Evolutionary conservation across 1,284 basidiomycete species (phyloP).

Genomic region (Prillingera fragicola): DNA sequence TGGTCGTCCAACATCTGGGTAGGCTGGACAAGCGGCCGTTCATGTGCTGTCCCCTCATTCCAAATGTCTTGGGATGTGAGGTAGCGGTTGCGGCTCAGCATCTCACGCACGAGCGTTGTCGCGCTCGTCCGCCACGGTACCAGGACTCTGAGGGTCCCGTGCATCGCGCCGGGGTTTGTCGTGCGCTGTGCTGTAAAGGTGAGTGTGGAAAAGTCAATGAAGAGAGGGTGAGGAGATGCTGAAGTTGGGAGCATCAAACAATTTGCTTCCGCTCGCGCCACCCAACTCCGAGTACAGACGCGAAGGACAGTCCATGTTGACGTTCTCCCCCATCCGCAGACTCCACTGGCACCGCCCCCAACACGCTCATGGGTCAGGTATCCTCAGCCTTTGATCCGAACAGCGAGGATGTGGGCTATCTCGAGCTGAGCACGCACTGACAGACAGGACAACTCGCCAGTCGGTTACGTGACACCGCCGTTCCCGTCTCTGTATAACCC

Average conservation of each 20-base stretch:
- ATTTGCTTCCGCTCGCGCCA: slow-evolving; percentile 3
- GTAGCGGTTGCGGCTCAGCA: not conserved
- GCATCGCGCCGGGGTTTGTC: no score
- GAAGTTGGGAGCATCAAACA: not conserved
- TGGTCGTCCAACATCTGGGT: slow-evolving; percentile 13
- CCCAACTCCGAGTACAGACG: not conserved
- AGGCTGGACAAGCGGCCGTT: slow-evolving; percentile 15
- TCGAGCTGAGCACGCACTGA: no score
- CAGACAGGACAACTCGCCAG: slow-evolving; percentile 18
- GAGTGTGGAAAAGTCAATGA: no score
- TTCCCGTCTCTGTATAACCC: slow-evolving; percentile 55
- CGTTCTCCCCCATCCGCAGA: not conserved
- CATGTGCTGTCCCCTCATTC: slow-evolving; percentile 16
- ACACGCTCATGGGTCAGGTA: slow-evolving; percentile 27
- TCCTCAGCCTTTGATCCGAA: slow-evolving; percentile 31
- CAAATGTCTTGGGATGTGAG: slow-evolving; percentile 21
- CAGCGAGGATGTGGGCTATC: slow-evolving; percentile 7
- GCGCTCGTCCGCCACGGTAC: slow-evolving; percentile 4
- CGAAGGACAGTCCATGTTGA: no score
- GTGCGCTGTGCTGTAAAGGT: no score
- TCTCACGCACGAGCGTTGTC: slow-evolving; percentile 1
- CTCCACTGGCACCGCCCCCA: no score
- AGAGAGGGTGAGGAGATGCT: not conserved
- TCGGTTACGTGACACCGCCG: slow-evolving; percentile 38
- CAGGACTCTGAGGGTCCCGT: not conserved